phyloP scores from a whole-genome alignment of 2,329 filamentous ascomycete species.

The Diaporthe citri region DNA sequence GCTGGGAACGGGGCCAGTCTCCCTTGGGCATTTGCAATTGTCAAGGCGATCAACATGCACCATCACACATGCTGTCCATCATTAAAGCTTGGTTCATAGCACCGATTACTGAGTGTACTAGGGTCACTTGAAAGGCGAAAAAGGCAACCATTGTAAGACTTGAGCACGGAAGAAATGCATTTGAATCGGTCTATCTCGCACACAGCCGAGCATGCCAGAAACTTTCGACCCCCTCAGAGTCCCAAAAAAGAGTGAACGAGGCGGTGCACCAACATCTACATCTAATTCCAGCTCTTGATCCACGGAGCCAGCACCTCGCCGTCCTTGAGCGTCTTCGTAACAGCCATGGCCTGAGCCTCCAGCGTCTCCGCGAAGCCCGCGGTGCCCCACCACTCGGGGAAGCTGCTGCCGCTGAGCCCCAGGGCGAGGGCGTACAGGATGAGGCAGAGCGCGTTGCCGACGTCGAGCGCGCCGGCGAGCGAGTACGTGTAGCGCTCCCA shows the following conservation, averaged over 20 bases:
- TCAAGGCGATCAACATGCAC: background rate
- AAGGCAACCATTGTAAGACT: background rate
- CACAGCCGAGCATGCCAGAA: background rate
- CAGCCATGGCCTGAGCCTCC: background rate
- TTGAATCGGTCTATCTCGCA: background rate
- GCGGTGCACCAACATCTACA: background rate
- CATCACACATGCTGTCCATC: background rate
- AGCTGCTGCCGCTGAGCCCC: conserved; percentile 15
- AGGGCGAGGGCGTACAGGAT: conserved; percentile 25
- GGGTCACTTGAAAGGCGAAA: background rate
- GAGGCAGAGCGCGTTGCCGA: conserved; percentile 28
- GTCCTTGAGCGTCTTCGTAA: conserved; percentile 8
- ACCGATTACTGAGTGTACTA: background rate
- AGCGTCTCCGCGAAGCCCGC: background rate
- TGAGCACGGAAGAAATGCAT: background rate
- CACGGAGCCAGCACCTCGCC: conserved; percentile 17
- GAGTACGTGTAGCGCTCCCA: conserved; percentile 28
- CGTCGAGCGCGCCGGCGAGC: conserved; percentile 28
- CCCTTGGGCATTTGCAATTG: background rate
- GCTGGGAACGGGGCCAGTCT: background rate
- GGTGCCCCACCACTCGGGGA: conserved; percentile 21
- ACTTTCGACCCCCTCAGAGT: too few relatives aligned
- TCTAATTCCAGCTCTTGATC: conserved; percentile 4
- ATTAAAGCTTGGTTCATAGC: background rate
- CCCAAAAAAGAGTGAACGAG: background rate